Conservation (phyloP, 352 stramenopile genomes). For the Phytopythium sindhum region DNA sequence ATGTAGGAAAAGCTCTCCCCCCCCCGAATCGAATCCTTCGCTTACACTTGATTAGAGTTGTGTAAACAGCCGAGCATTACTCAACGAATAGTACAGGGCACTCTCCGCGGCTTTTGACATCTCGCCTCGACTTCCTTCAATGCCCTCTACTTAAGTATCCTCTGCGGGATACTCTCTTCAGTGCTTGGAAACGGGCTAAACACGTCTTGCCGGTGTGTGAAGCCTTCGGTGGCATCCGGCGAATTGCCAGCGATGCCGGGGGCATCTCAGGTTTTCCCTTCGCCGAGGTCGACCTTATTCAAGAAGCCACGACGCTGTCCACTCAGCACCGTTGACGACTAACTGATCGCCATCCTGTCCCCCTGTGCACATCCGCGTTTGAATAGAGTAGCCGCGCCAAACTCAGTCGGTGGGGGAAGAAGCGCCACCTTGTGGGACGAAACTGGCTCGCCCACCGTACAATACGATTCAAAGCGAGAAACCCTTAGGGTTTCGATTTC, state of each 20-base stretch:
- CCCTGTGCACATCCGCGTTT: not conserved
- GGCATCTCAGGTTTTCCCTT: not conserved
- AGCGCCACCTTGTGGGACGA: not conserved
- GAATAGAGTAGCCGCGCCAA: not conserved
- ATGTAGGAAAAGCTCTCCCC: too few species aligned
- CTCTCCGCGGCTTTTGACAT: too few species aligned
- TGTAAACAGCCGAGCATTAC: not conserved
- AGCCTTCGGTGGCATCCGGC: not conserved
- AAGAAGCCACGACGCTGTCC: not conserved
- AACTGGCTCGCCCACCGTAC: not conserved
- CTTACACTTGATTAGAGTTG: not conserved
- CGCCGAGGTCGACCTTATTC: not conserved
- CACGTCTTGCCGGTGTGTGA: too few species aligned
- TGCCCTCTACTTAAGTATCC: too few species aligned
- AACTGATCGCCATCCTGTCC: slow-evolving; percentile 8
- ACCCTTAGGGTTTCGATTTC: too few species aligned
- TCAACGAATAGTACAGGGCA: too few species aligned
- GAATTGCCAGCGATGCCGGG: not conserved
- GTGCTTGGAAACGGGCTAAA: too few species aligned
- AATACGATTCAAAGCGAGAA: not conserved
- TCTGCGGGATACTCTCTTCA: too few species aligned
- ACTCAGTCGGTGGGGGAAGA: not conserved
- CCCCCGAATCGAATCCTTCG: not conserved
- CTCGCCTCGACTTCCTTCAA: too few species aligned
- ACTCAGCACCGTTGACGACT: slow-evolving; percentile 5